Evolutionary conservation across 1,139 yeast species (phyloP).

Genomic region (Yamadazyma taylorii): DNA sequence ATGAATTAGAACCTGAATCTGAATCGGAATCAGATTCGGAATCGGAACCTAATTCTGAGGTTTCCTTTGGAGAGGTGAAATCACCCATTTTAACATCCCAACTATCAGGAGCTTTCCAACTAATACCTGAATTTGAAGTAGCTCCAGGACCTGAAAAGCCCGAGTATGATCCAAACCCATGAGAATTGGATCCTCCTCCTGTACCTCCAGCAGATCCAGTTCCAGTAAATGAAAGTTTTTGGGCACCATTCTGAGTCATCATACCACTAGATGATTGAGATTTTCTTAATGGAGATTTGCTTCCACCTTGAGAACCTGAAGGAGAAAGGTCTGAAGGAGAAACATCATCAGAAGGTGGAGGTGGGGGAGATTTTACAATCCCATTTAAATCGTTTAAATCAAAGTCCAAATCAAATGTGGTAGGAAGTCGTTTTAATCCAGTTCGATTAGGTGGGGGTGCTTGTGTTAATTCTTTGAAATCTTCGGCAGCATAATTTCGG

Average conservation of each 20-base stretch:
- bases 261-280: slow-evolving; percentile 9
- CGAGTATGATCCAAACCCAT: no score
- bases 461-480: not conserved
- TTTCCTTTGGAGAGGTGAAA: slow-evolving; percentile 9
- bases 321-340: no score
- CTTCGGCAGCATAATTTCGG: not conserved
- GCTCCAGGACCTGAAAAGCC: no score
- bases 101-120: slow-evolving; percentile 75
- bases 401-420: slow-evolving; percentile 43
- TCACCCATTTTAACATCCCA: slow-evolving; percentile 65
- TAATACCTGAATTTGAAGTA: not conserved
- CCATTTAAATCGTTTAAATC: slow-evolving; percentile 49
- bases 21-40: slow-evolving; percentile 21
- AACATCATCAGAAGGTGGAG: not conserved
- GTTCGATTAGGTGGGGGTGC: not conserved
- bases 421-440: slow-evolving; percentile 1
- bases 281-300: slow-evolving; percentile 10
- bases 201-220: slow-evolving; percentile 2
- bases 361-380: slow-evolving; percentile 38
- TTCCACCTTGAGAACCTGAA: slow-evolving; percentile 1
- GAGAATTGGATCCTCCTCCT: slow-evolving; percentile 3
- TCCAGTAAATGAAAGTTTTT: no score
- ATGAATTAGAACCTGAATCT: not conserved
- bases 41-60: slow-evolving; percentile 12
- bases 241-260: not conserved